Conservation (phyloP, 2,329 filamentous ascomycete genomes). For the Zopfia rhizophila region DNA sequence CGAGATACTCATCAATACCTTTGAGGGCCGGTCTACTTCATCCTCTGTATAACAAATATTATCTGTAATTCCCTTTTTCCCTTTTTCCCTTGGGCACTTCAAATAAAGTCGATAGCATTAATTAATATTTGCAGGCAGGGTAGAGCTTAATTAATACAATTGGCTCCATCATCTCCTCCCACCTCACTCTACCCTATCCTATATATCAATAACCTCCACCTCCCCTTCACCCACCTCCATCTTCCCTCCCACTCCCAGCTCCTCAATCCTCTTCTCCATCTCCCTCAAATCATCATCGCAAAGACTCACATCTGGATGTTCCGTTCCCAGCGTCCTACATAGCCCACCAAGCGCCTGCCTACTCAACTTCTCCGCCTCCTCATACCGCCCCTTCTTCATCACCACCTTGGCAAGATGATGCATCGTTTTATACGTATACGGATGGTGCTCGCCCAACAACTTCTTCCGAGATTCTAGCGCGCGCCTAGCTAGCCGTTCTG, state of each 20-base stretch:
- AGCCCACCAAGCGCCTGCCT: constrained; percentile 9
- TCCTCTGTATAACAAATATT: too few species aligned
- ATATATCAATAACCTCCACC: constrained; percentile 12
- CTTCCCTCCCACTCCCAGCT: background rate
- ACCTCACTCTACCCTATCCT: too few species aligned
- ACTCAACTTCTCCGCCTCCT: constrained; percentile 14
- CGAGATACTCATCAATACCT: too few species aligned
- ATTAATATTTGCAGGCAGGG: too few species aligned
- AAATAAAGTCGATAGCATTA: too few species aligned
- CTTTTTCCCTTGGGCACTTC: too few species aligned
- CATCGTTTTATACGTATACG: constrained; percentile 22
- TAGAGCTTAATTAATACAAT: too few species aligned
- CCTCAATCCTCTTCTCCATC: constrained; percentile 12
- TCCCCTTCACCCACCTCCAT: background rate
- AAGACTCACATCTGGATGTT: constrained; percentile 19
- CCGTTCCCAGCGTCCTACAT: constrained; percentile 7
- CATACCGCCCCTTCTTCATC: constrained; percentile 11
- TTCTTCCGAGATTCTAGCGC: constrained; percentile 11
- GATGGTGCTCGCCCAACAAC: constrained; percentile 16
- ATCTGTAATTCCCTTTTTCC: too few species aligned
- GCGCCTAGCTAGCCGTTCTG: constrained; percentile 15
- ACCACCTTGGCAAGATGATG: constrained; percentile 15
- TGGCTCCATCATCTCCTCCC: too few species aligned
- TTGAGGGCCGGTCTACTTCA: too few species aligned
- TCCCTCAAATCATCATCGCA: constrained; percentile 12